These are phyloP conservation scores for Beauveria rudraprayagi DNA, from an alignment of 2,329 filamentous ascomycete species.

Conservation along the genomic window DNA sequence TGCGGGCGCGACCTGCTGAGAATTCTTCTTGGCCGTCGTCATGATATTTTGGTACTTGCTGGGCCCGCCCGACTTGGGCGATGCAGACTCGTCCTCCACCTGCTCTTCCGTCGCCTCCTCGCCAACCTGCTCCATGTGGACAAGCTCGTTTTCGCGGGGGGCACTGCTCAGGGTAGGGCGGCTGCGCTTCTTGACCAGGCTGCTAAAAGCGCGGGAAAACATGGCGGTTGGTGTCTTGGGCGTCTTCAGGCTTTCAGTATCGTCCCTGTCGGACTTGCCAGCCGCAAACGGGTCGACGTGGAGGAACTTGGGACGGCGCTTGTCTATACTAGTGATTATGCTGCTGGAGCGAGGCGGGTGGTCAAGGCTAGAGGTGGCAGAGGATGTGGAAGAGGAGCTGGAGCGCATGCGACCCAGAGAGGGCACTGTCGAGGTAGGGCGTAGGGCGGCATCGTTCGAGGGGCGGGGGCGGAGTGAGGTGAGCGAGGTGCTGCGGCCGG, in stretches of 20 bases:
- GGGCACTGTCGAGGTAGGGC: conserved; percentile 25
- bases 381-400: conserved; percentile 25
- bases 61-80: conserved; percentile 21
- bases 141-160: conserved; percentile 17
- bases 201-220: conserved; percentile 43
- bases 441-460: conserved; percentile 19
- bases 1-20: conserved; percentile 13
- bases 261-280: conserved; percentile 24
- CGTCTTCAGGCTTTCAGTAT: conserved; percentile 25
- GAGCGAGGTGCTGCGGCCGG: conserved; percentile 36
- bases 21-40: conserved; percentile 34
- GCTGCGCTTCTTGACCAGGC: conserved; percentile 48
- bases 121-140: conserved; percentile 28
- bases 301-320: conserved; percentile 38
- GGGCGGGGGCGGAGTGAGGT: conserved; percentile 21
- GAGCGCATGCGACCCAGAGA: conserved; percentile 23
- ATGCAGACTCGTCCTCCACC: background rate
- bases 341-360: conserved; percentile 35
- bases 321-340: conserved; percentile 32
- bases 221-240: conserved; percentile 39
- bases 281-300: conserved; percentile 45
- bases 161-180: conserved; percentile 34
- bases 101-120: conserved; percentile 22
- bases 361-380: conserved; percentile 25
- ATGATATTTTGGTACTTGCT: conserved; percentile 42